phyloP scores from a whole-genome alignment of 2,329 filamentous ascomycete species.

The Penicillium sclerotiorum region DNA sequence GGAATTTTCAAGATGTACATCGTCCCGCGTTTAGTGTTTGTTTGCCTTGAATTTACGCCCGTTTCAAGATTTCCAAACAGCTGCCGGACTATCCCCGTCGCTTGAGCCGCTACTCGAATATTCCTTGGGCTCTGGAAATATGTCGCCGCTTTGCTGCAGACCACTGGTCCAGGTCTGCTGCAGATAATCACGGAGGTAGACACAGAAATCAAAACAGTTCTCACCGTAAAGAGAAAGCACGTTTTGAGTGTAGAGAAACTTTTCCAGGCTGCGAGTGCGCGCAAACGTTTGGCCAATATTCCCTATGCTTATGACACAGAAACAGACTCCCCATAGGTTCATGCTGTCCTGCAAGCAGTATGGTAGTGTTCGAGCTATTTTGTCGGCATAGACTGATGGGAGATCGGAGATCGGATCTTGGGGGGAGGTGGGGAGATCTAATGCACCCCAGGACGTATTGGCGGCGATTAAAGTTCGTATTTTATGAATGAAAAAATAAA shows the following conservation, averaged over 20 bases:
- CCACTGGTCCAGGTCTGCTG: neutral
- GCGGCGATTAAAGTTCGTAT: neutral
- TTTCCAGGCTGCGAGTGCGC: neutral
- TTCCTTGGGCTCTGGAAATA: neutral
- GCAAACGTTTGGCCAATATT: neutral
- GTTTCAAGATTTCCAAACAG: too few species aligned
- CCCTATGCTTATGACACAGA: neutral
- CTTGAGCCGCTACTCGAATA: too few species aligned
- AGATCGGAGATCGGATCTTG: neutral
- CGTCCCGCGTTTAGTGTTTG: too few species aligned
- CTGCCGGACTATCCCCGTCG: too few species aligned
- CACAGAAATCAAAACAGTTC: neutral
- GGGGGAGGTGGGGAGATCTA: neutral
- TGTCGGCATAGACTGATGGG: neutral
- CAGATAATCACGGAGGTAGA: neutral
- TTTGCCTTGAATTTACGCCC: too few species aligned
- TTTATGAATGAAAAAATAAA: neutral
- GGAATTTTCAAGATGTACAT: too few species aligned
- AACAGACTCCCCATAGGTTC: neutral
- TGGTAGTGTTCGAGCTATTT: neutral
- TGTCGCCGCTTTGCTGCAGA: neutral
- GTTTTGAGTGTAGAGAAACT: neutral
- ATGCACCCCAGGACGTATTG: neutral
- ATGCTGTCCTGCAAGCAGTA: neutral
- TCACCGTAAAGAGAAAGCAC: neutral